Conservation (phyloP, 2,329 filamentous ascomycete species). For the Aphanoascus verrucosus region DNA sequence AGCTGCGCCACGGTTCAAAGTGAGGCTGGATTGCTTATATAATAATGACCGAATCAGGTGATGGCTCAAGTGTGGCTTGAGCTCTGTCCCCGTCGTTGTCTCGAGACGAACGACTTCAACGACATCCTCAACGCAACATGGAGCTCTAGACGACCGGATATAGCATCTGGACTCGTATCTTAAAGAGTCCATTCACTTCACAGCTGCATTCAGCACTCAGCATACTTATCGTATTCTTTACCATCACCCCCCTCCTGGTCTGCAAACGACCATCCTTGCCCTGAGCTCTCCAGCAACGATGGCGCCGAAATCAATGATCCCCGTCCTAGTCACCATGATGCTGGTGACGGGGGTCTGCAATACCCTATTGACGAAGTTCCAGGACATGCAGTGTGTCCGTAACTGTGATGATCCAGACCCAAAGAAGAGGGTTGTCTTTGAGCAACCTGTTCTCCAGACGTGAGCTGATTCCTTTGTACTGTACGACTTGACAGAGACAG, state of each 20-base stretch:
- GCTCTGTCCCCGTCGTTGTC: too few species aligned
- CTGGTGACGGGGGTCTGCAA: constrained; percentile 92
- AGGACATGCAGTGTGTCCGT: constrained; percentile 96
- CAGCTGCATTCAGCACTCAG: too few species aligned
- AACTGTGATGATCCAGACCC: constrained; percentile 67
- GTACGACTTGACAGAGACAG: not conserved
- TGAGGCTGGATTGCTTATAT: too few species aligned
- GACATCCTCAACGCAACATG: not conserved
- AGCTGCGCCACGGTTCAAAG: too few species aligned
- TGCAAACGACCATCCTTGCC: not conserved
- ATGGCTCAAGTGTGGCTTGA: too few species aligned
- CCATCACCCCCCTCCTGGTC: too few species aligned
- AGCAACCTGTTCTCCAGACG: constrained; percentile 93
- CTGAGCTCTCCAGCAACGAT: constrained; percentile 41
- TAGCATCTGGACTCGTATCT: not conserved
- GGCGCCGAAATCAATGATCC: constrained; percentile 61
- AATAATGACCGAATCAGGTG: too few species aligned
- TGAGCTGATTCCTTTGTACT: constrained; percentile 24
- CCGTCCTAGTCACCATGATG: constrained; percentile 91
- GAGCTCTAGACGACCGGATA: not conserved
- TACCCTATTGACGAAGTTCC: constrained; percentile 91
- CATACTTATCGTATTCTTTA: too few species aligned
- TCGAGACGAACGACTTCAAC: too few species aligned
- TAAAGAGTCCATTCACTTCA: too few species aligned
- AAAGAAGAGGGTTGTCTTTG: constrained; percentile 61